Conservation (phyloP, 2,329 filamentous ascomycete genomes). For the Scedosporium dehoogii region DNA sequence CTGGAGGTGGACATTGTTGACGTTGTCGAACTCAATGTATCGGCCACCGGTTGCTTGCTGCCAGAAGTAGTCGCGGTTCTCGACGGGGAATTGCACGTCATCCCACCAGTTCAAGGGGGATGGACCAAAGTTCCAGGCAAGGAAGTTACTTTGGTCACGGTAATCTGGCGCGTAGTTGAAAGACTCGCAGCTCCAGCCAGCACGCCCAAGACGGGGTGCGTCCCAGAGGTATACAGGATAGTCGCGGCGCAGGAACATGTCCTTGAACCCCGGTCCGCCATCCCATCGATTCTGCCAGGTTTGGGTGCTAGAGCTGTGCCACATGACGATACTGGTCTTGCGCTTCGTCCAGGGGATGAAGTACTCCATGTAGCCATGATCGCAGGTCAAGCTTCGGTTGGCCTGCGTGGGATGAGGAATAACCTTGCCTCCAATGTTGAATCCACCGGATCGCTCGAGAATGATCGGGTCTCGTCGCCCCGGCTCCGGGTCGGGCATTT, state of each 20-base stretch:
- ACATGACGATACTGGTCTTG: slow-evolving; percentile 24
- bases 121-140: slow-evolving; percentile 25
- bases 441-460: slow-evolving; percentile 23
- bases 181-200: slow-evolving; percentile 24
- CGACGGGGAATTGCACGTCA: slow-evolving; percentile 22
- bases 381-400: slow-evolving; percentile 23
- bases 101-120: slow-evolving; percentile 20
- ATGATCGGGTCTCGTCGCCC: slow-evolving; percentile 12
- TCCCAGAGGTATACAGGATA: slow-evolving; percentile 29
- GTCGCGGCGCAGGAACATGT: slow-evolving; percentile 24
- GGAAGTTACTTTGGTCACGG: slow-evolving; percentile 23
- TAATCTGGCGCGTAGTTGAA: slow-evolving; percentile 20
- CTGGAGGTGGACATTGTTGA: slow-evolving; percentile 21
- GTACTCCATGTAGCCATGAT: slow-evolving; percentile 29
- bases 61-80: slow-evolving; percentile 20
- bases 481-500: neutral
- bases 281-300: slow-evolving; percentile 27
- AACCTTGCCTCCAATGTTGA: slow-evolving; percentile 20
- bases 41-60: slow-evolving; percentile 22
- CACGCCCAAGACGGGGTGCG: slow-evolving; percentile 24
- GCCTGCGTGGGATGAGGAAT: slow-evolving; percentile 17
- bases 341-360: slow-evolving; percentile 23
- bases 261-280: slow-evolving; percentile 27
- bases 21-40: slow-evolving; percentile 24
- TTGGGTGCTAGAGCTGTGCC: slow-evolving; percentile 27